Evolutionary conservation across 441 rosid species (phyloP).

Genomic region (Caryocar brasiliense): DNA sequence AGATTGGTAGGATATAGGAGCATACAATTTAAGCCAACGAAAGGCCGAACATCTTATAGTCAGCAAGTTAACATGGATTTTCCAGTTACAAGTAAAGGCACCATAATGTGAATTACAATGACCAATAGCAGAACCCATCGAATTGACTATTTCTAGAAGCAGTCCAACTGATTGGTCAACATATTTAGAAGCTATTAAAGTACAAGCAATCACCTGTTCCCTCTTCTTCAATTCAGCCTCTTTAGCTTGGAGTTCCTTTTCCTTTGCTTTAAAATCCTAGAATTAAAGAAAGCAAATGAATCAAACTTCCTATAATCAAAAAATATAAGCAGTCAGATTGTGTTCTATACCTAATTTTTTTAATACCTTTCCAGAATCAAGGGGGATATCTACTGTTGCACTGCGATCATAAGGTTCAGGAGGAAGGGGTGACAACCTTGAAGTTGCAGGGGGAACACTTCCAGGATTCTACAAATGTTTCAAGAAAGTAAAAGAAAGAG

Average conservation of each 20-base stretch:
- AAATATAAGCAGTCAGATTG: too few species aligned
- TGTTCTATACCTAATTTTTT: too few species aligned
- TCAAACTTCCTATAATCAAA: too few species aligned
- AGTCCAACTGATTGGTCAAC: not conserved
- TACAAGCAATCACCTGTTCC: conserved; percentile 55
- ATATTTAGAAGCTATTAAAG: not conserved
- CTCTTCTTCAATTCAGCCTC: conserved; percentile 78
- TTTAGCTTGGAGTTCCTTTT: conserved; percentile 85
- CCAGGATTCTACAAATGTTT: conserved; percentile 50
- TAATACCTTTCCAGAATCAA: conserved; percentile 62
- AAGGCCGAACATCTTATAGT: too few species aligned
- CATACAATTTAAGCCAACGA: too few species aligned
- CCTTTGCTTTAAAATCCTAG: conserved; percentile 77
- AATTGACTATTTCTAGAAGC: too few species aligned
- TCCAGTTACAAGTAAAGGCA: too few species aligned
- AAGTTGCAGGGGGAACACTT: conserved; percentile 60
- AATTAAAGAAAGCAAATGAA: conserved; percentile 11
- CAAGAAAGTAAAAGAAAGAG: conserved; percentile 10
- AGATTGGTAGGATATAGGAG: too few species aligned
- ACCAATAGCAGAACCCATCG: too few species aligned
- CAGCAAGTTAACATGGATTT: too few species aligned
- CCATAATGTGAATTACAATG: too few species aligned
- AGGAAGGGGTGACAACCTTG: conserved; percentile 90
- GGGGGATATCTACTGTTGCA: conserved; percentile 78
- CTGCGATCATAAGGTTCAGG: conserved; percentile 93